Conservation (phyloP, 1,139 yeast species). For the Kodamaea fungicola region DNA sequence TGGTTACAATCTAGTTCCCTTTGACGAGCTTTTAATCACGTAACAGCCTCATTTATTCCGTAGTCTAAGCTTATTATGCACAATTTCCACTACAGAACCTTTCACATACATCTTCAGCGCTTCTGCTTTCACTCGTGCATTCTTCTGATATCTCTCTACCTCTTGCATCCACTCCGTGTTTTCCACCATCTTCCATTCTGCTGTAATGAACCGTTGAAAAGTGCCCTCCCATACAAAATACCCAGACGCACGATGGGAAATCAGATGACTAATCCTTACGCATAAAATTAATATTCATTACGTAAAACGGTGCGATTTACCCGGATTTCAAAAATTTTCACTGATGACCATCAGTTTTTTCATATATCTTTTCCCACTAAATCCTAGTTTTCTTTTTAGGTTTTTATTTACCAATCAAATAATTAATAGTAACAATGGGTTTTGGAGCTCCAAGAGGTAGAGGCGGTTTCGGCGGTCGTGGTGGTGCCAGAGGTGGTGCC, state of each 20-base stretch:
- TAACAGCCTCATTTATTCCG: no score
- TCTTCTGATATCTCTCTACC: no score
- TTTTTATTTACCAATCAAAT: constrained; percentile 5
- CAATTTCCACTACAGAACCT: no score
- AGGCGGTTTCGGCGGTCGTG: constrained; percentile 33
- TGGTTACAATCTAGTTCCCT: no score
- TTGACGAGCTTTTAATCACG: no score
- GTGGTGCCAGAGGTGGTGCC: constrained; percentile 43
- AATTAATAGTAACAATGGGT: constrained; percentile 21
- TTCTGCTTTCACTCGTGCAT: no score
- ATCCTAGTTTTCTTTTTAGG: constrained; percentile 1
- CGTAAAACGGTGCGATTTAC: constrained; percentile 14
- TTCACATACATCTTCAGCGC: no score
- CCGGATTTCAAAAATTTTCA: constrained; percentile 16
- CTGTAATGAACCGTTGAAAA: no score
- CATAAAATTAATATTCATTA: constrained; percentile 12
- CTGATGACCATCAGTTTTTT: constrained; percentile 10
- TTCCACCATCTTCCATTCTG: no score
- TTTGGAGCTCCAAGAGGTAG: constrained; percentile 35
- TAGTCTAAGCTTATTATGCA: no score
- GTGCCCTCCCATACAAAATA: constrained; percentile 4
- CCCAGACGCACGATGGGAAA: constrained; percentile 6
- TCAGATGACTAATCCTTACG: constrained; percentile 13
- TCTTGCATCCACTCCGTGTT: no score
- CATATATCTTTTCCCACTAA: constrained; percentile 7